Conservation (phyloP, 108 stramenopile genomes). For the Nitzschia palea region DNA sequence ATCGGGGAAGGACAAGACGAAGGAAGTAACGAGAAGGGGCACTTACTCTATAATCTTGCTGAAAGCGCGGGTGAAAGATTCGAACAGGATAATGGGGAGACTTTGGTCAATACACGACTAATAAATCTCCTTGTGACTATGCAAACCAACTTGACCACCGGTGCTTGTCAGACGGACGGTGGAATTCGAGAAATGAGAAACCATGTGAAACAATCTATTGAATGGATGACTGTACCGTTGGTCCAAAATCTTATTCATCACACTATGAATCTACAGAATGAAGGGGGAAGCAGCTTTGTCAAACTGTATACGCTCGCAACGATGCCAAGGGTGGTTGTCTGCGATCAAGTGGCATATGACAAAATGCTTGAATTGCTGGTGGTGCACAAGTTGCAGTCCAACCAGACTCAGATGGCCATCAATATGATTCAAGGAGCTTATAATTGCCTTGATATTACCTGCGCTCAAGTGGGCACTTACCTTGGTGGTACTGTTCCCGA, state of each 20-base stretch:
- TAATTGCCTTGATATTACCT: conserved; percentile 49
- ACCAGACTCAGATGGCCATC: conserved; percentile 18
- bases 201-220: conserved; percentile 27
- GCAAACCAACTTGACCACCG: conserved; percentile 19
- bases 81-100: conserved; percentile 37
- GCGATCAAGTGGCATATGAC: conserved; percentile 34
- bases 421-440: conserved; percentile 35
- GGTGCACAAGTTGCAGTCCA: background rate
- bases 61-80: conserved; percentile 42
- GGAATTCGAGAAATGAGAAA: conserved; percentile 38
- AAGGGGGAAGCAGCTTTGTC: conserved; percentile 27
- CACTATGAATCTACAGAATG: conserved; percentile 20
- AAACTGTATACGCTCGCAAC: conserved; percentile 54
- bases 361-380: conserved; percentile 23
- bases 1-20: conserved; percentile 56
- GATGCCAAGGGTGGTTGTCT: conserved; percentile 41
- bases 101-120: conserved; percentile 51
- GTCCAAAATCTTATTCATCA: conserved; percentile 74
- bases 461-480: conserved; percentile 50
- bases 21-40: conserved; percentile 42
- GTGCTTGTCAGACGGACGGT: conserved; percentile 9
- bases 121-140: conserved; percentile 36
- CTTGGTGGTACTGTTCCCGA: conserved; percentile 24
- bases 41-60: conserved; percentile 66
- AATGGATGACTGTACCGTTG: conserved; percentile 64